Percentiles rank a stretch among this genome's conserved stretches.
These are phyloP conservation scores for Hypholoma fasciculare DNA, from an alignment of 768 basidiomycete species.

Conservation along the genomic window DNA sequence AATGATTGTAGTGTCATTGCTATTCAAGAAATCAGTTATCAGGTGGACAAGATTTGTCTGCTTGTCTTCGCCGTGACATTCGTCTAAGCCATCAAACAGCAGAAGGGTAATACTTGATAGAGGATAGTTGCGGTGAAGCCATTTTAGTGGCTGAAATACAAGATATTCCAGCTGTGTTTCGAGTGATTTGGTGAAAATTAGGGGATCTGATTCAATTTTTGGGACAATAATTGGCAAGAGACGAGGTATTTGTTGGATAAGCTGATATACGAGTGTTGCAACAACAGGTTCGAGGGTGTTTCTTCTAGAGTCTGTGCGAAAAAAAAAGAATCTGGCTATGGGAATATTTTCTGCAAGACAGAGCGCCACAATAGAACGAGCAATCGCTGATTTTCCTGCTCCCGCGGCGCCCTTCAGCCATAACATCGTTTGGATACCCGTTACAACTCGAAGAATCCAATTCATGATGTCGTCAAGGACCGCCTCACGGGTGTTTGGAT, in stretches of 20 bases:
- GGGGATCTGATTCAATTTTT: neutral
- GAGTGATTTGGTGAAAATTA: neutral
- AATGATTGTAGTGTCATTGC: neutral
- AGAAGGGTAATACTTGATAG: neutral
- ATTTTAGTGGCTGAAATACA: neutral
- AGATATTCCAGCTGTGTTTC: neutral
- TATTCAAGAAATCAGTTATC: neutral
- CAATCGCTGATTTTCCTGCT: slow-evolving; percentile 23
- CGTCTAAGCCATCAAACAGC: slow-evolving; percentile 26
- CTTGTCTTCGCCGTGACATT: slow-evolving; percentile 11
- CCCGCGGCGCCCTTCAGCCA: slow-evolving; percentile 24
- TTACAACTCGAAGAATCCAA: neutral
- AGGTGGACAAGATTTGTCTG: neutral
- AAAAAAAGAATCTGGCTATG: slow-evolving; percentile 36
- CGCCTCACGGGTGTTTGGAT: neutral
- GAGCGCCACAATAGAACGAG: slow-evolving; percentile 20
- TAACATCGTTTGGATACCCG: neutral
- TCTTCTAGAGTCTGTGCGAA: slow-evolving; percentile 23
- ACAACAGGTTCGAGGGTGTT: slow-evolving; percentile 25
- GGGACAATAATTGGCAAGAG: neutral
- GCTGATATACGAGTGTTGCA: slow-evolving; percentile 28
- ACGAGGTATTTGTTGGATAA: slow-evolving; percentile 13
- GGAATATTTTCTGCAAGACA: slow-evolving; percentile 11
- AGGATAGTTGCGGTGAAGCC: neutral
- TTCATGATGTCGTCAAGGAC: neutral